Base-by-base conservation (phyloP, 1,284 basidiomycete species). In the Anthracocystis walkeri region DNA sequence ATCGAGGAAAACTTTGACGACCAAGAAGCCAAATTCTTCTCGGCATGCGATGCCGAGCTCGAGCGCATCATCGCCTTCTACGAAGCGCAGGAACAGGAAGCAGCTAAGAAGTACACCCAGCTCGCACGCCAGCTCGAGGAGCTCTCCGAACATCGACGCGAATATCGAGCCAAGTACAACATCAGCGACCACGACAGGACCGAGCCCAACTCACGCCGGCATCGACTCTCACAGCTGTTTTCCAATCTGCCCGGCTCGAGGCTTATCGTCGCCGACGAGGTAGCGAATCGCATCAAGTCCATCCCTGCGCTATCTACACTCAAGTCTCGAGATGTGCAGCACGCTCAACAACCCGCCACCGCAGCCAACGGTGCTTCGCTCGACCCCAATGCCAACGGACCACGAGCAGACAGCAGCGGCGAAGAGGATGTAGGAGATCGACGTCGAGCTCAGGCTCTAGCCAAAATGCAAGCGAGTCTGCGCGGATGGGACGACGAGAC, bases 71-170 rank as follows among this genome's bases (percentile, higher is more conserved):
- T 74, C 44, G 45, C 49, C 3, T 98, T 98, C 85, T 97, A 93
- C 82, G 81, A 89, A 8, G 89, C 89, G 25, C 89, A 91, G 25
- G 93, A 93, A 84, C 87, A 88, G 25, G 93, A 94, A 74, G 90
- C 91, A 86, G 86, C 86, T 23, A 86, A 86, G 29, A 88, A 88
- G 65, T 88, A 89, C 62, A 84, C 85, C 65, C 85, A 87, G 18
- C 87, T 96, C 0, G 89, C 89, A 62, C 87, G 88, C 51, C 95
- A 97, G 84, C 88, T 97, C 33, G 59, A 63, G 33, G 78, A 77
- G 69, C 80, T 79, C 11, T 78, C 82, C 1, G 81, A 84, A 11
- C 83, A 84, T 61, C 76, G 83, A 12, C 61, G 78, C 14, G 77
- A 79, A 65, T 82, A 67, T 63, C 70, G 75, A 6, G 73, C 79